Conservation (phyloP, 2,329 filamentous ascomycete genomes). For the Magnaporthiopsis incrustans region DNA sequence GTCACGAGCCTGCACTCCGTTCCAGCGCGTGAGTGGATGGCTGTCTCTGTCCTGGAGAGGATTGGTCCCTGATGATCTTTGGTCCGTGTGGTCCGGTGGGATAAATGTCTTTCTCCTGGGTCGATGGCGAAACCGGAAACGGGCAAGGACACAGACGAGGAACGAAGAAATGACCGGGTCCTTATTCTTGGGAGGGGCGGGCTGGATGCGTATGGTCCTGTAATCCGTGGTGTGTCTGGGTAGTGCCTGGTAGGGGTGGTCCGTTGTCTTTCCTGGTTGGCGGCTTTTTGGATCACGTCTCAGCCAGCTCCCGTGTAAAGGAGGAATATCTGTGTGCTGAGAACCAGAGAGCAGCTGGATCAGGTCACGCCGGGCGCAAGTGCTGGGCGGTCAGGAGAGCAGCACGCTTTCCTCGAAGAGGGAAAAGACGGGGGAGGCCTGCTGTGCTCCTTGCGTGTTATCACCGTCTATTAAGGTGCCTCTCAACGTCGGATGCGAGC, state of each 20-base stretch:
- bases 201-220: neutral
- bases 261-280: neutral
- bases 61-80: neutral
- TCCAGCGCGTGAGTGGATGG: neutral
- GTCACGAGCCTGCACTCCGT: constrained; percentile 1
- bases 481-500: neutral
- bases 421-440: neutral
- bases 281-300: neutral
- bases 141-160: neutral
- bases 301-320: neutral
- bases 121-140: neutral
- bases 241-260: neutral
- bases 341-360: neutral
- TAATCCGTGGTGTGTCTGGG: neutral
- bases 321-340: neutral
- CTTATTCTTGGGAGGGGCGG: neutral
- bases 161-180: neutral
- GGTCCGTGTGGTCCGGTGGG: neutral
- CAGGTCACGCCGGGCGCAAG: neutral
- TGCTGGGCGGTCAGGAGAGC: neutral
- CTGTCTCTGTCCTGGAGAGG: neutral
- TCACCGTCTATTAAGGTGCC: neutral
- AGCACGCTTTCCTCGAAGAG: neutral
- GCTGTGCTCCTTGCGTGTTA: neutral
- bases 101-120: neutral